A percentile compares a stretch with the other conserved stretches of the same genome.
phyloP scores from a whole-genome alignment of 208 protist species.

The Acanthamoeba royreba region DNA sequence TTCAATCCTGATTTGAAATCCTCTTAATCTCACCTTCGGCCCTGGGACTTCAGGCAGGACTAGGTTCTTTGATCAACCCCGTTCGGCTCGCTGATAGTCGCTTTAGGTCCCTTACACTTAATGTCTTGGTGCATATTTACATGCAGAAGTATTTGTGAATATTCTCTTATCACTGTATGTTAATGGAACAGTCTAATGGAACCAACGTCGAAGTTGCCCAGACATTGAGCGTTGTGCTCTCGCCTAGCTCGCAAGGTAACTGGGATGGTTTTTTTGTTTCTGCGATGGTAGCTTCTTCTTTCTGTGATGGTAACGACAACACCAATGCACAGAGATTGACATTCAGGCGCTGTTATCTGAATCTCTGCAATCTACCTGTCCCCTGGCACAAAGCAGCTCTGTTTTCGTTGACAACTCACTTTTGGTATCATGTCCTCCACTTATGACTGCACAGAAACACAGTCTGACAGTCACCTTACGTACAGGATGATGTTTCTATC shows the following conservation, averaged over 20 bases:
- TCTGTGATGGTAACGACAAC: background rate
- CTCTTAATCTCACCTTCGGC: background rate
- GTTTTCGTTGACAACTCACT: background rate
- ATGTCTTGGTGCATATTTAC: background rate
- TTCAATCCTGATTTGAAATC: background rate
- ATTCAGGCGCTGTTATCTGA: background rate
- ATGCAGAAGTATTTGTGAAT: background rate
- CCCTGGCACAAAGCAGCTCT: background rate
- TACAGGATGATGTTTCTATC: background rate
- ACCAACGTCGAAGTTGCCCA: background rate
- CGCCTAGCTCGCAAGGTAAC: background rate
- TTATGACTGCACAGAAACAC: background rate
- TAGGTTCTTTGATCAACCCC: conserved; percentile 16
- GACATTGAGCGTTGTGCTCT: conserved; percentile 7
- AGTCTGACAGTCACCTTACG: background rate
- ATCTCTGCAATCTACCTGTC: background rate
- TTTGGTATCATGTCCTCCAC: background rate
- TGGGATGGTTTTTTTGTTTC: background rate
- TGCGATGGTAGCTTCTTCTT: background rate
- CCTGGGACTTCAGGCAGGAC: background rate
- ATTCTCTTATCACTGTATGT: background rate
- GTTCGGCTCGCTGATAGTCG: background rate
- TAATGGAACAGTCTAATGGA: background rate
- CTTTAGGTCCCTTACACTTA: background rate
- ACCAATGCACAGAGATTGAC: background rate